Base-by-base conservation (phyloP, 495 filamentous ascomycete genomes). In the Cercophora scortea region DNA sequence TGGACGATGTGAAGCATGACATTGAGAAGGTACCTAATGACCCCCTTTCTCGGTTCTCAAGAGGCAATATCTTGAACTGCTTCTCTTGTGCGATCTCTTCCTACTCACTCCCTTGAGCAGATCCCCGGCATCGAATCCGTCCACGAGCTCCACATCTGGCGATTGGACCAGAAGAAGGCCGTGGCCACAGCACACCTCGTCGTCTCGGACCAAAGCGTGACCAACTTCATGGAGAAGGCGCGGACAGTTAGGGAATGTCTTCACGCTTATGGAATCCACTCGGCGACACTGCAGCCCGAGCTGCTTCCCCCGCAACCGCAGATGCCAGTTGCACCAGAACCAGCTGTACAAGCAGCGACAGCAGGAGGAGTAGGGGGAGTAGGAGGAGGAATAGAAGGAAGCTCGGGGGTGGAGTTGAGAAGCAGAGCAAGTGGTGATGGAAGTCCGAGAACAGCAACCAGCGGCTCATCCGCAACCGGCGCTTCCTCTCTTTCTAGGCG, bases 71-170 rank as follows among this genome's bases (percentile, higher is more conserved):
- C 25, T 25, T 25, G 25, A 25, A 25, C 25, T 5, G 2, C 25
- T 25, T 25, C 25, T 5, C 25, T 25, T 25, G 25, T 25, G 25
- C 25, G 5, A 25, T 25, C 36, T 25, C 36, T 8, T 38, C 36
- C 36, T 4, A 38, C 9, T 38, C 36, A 10, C 36, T 38, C 36
- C 25, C 38, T 18, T 51, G 34, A 35, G 33, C 49, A 83, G 55
- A 84, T 95, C 25, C 84, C 83, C 1, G 92, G 91, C 49, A 79
- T 95, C 47, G 71, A 85, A 45, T 84, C 84, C 32, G 87, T 91
- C 40, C 92, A 96, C 66, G 90, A 97, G 60, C 72, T 96, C 15
- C 92, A 97, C 62, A 87, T 96, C 47, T 97, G 92, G 92, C 87
- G 91, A 49, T 78, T 97, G 18, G 88, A 84, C 51, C 88, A 95